Base-by-base conservation (phyloP, 1,284 basidiomycete genomes). In the Trametes hirsuta region DNA sequence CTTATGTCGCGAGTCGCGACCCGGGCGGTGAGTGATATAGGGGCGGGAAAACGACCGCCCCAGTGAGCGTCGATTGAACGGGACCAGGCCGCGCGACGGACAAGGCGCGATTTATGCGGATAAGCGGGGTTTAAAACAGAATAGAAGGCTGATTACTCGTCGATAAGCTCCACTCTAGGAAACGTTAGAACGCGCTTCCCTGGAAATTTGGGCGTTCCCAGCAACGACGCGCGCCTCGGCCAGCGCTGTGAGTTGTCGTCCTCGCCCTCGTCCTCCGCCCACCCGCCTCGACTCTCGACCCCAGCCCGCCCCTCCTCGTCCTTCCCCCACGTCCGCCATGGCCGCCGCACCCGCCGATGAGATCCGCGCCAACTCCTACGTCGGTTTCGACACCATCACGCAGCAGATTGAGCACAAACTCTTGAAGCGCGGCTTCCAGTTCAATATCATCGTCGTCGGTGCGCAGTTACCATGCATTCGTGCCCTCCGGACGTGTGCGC, bases 341-440 rank as follows among this genome's bases (percentile, higher is more conserved):
- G 75, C 83, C 61, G 62, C 77, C 61, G 66, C 71, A 44, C 69
- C 75, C 44, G 73, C 72, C 61, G 90, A 93, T 73, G 94, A 95
- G 80, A 94, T 95, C 68, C 87, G 88, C 67, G 93, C 94, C 50
- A 82, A 90, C 63, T 88, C 91, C 53, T 95, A 96, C 75, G 94
- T 96, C 76, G 94, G 94, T 75, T 96, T 96, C 80, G 94, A 96
- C 83, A 90, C 90, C 68, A 97, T 98, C 79, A 97, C 97, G 55
- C 87, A 90, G 74, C 97, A 98, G 80, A 98, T 99, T 73, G 97
- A 99, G 84, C 92, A 95, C 83, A 99, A 98, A 86, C 90, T 98
- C 70, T 87, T 99, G 79, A 98, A 98, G 82, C 90, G 97, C 68
- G 97, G 96, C 63, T 98, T 98, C 84, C 93, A 97, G 81, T 98